Percentiles rank a stretch among this genome's conserved stretches.
phyloP scores from a whole-genome alignment of 2,329 filamentous ascomycete species.

The Bisporella sp. region DNA sequence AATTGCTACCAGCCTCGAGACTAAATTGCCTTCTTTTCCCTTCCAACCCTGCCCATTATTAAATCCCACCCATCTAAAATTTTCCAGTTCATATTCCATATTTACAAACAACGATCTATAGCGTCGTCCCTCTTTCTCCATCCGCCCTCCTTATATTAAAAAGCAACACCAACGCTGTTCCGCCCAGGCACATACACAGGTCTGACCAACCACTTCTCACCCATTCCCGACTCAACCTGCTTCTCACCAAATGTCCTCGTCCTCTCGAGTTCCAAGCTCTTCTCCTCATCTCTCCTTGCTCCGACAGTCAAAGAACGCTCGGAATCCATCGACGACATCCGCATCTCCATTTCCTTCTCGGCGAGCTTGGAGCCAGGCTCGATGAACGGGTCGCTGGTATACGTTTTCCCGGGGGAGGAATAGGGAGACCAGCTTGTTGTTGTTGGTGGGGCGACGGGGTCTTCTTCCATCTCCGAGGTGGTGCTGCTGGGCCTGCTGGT shows the following conservation, averaged over 20 bases:
- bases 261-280: slow-evolving; percentile 17
- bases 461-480: slow-evolving; percentile 43
- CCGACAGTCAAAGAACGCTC: background rate
- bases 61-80: too few species aligned
- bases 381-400: background rate
- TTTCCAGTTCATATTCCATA: too few species aligned
- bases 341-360: slow-evolving; percentile 5
- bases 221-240: slow-evolving; percentile 18
- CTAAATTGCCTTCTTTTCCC: too few species aligned
- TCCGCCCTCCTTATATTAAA: slow-evolving; percentile 25
- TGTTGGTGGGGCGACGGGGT: slow-evolving; percentile 34
- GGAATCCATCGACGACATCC: slow-evolving; percentile 9
- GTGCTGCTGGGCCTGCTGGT: slow-evolving; percentile 36
- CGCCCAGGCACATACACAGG: slow-evolving; percentile 21
- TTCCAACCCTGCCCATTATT: too few species aligned
- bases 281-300: slow-evolving; percentile 8
- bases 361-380: background rate
- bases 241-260: slow-evolving; percentile 20
- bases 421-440: slow-evolving; percentile 44
- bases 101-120: too few species aligned
- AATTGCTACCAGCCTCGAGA: too few species aligned
- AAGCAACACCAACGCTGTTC: slow-evolving; percentile 40
- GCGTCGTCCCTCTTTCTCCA: too few species aligned
- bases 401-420: slow-evolving; percentile 12
- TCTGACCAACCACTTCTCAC: slow-evolving; percentile 32